Base-by-base conservation (phyloP, 129 eudicot genomes). In the Tagetes patula region DNA sequence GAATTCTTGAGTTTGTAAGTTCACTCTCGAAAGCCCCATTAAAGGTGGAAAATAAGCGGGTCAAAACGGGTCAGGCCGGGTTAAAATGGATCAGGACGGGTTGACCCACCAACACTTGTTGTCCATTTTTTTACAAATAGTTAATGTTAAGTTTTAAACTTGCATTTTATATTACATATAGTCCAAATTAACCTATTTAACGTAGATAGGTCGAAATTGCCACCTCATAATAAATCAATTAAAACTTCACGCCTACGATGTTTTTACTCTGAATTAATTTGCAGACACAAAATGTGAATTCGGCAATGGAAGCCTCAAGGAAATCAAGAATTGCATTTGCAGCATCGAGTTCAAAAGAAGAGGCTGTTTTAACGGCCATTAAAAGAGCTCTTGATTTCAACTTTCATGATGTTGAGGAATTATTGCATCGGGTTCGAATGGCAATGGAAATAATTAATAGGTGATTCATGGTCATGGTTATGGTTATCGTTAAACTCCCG, bases 221-320 rank as follows among this genome's bases (percentile, higher is more conserved):
- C 31, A 37, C 49, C 13, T 20, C 8, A 3, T 9, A 3, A 41
- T 14, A 14, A 8, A n/a, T 40, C 13, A 2, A 64, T 14, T 12
- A 64, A 64, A 64, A 64, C 48, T 54, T 65, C 8, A 33, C 33
- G 71, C 1, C 62, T 65, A 42, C 7, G 53, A 31, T 41, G 34
- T 30, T 60, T 55, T 77, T 61, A 46, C 62, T 13, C 37, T 2
- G 39, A 76, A 58, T 5, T 8, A 14, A 58, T 80, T 39, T 82
- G 82, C 84, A 95, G 99, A 81, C 95, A 66, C 91, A 88, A 52
- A 87, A 88, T 65, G 91, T 83, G 20, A 88, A 76, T 70, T 72
- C 41, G 65, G 96, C 99, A 67, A 95, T 95, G 99, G 99, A 95
- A 76, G 99, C 97, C 38, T 85, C 97, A 1, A 82, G 96, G 72